Evolutionary conservation across 2,329 filamentous ascomycete genomes (phyloP).

Genomic region (Cryphonectria naterciae): DNA sequence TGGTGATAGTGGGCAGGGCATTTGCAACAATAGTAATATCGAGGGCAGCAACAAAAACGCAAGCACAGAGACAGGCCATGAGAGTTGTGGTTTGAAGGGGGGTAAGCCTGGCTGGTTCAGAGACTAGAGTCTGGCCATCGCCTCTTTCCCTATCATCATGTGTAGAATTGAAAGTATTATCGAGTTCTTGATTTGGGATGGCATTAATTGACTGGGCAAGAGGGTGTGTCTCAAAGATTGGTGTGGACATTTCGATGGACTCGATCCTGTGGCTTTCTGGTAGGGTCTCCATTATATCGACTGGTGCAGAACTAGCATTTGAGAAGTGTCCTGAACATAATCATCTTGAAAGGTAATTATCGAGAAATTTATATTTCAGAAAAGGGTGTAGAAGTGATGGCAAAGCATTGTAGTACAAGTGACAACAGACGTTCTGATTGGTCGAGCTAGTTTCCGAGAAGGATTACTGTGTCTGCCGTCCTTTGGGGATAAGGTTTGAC

Average conservation of each 20-base stretch:
- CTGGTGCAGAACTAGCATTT: background rate
- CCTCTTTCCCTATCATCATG: background rate
- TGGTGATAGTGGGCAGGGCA: conserved; percentile 67
- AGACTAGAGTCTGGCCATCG: no score
- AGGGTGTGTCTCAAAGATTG: background rate
- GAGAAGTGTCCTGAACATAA: background rate
- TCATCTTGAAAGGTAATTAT: background rate
- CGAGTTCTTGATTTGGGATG: background rate
- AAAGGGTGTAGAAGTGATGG: background rate
- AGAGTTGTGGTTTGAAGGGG: background rate
- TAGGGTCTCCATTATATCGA: background rate
- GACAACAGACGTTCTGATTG: background rate
- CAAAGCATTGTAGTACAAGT: background rate
- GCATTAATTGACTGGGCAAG: background rate
- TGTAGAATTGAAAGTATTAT: background rate
- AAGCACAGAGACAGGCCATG: conserved; percentile 21
- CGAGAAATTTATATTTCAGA: background rate
- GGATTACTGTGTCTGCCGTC: background rate
- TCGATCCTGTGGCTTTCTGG: background rate
- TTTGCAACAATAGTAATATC: conserved; percentile 69
- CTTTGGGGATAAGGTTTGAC: background rate
- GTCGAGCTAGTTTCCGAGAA: background rate
- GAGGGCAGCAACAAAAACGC: conserved; percentile 57
- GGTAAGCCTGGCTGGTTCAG: no score
- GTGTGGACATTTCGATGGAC: background rate